phyloP scores from a whole-genome alignment of 163 green algal species.

The Volvox carteri region DNA sequence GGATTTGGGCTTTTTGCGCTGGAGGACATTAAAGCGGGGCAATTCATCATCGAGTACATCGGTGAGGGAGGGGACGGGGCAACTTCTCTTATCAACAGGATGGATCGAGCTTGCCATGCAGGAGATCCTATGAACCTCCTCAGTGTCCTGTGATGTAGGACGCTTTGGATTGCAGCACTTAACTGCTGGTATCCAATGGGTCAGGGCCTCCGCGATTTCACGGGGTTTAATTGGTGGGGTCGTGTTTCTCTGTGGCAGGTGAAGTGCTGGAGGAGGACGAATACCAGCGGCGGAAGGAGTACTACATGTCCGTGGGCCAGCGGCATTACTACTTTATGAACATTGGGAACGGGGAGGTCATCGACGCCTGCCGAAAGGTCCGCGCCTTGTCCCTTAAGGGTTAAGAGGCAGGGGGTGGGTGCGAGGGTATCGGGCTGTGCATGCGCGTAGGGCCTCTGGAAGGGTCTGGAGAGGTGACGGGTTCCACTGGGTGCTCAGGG shows the following conservation, averaged over 20 bases:
- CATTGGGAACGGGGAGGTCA: conserved; percentile 97
- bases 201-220: no score
- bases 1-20: conserved; percentile 93
- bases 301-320: conserved; percentile 83
- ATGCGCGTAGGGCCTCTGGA: no score
- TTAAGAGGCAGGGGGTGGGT: no score
- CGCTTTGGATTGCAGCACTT: neutral
- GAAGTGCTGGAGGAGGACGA: conserved; percentile 76
- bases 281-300: conserved; percentile 91
- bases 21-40: conserved; percentile 86
- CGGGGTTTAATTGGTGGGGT: no score
- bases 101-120: no score
- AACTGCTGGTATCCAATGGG: no score
- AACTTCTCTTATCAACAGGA: no score
- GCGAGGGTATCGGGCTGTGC: no score
- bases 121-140: no score
- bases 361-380: conserved; percentile 90
- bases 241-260: conserved; percentile 15
- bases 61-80: conserved; percentile 82
- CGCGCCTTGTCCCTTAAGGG: no score
- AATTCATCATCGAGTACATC: conserved; percentile 99
- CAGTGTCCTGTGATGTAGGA: neutral
- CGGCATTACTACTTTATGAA: conserved; percentile 99
- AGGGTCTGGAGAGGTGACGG: no score
- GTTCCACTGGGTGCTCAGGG: no score